Evolutionary conservation across 208 protist genomes (phyloP).

Genomic region (Entamoeba invadens): DNA sequence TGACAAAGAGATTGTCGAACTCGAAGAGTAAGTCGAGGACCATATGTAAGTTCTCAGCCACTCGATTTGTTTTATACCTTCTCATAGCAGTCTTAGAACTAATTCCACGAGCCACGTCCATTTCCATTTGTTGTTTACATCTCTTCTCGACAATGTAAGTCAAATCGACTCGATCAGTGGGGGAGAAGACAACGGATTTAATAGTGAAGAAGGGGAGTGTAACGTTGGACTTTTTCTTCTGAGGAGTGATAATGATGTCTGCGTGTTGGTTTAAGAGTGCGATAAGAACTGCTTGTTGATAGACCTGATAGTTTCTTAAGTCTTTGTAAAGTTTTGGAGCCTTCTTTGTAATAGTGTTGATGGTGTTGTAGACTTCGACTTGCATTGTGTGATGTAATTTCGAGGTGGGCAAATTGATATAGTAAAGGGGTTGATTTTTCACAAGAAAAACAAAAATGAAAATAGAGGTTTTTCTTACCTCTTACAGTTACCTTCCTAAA

Average conservation of each 20-base stretch:
- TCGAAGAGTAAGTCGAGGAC: not conserved
- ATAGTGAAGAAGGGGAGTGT: not conserved
- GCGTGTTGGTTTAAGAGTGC: not conserved
- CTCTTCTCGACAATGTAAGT: not conserved
- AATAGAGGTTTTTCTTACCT: no score
- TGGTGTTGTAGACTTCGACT: no score
- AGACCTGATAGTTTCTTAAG: not conserved
- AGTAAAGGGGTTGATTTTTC: no score
- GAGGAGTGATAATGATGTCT: not conserved
- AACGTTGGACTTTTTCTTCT: not conserved
- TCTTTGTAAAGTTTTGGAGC: no score
- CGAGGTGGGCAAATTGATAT: no score
- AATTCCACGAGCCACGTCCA: not conserved
- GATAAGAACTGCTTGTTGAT: not conserved
- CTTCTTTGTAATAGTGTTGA: no score
- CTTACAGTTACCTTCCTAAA: no score
- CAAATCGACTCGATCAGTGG: not conserved
- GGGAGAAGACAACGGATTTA: not conserved
- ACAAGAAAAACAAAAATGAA: no score
- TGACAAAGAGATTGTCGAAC: not conserved
- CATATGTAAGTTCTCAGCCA: not conserved
- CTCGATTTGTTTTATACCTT: not conserved
- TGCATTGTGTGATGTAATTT: no score
- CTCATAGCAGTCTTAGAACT: not conserved
- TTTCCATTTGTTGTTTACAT: not conserved